These are phyloP conservation scores for Trapa incisa DNA, from an alignment of 345 rosid genomes.

Conservation along the genomic window DNA sequence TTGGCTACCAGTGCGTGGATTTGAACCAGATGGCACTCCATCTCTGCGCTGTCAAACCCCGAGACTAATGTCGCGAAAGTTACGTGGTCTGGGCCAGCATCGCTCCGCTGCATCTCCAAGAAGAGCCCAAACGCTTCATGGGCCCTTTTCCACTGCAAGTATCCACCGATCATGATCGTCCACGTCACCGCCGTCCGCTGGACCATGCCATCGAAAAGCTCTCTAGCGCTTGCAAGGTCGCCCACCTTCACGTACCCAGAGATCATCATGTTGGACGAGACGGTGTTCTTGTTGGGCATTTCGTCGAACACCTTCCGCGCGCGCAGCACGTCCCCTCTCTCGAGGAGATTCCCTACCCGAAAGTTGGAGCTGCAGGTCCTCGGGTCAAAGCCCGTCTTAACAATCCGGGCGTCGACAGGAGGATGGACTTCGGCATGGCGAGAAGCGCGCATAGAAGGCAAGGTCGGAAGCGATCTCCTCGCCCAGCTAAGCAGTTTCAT, in stretches of 20 bases:
- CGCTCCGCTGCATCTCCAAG: constrained; percentile 34
- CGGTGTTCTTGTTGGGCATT: constrained; percentile 59
- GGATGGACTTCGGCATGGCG: constrained; percentile 8
- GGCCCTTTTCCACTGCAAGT: constrained; percentile 27
- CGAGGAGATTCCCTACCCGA: constrained; percentile 19
- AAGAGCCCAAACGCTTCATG: constrained; percentile 50
- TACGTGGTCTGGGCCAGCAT: constrained; percentile 45
- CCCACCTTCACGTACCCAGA: constrained; percentile 50
- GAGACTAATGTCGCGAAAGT: constrained; percentile 62
- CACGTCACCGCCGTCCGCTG: constrained; percentile 57
- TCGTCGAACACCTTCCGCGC: constrained; percentile 70
- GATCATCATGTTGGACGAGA: constrained; percentile 53
- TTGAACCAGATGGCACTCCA: constrained; percentile 28
- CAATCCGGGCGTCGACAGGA: constrained; percentile 46
- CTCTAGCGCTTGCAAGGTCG: constrained; percentile 36
- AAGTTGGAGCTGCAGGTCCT: constrained; percentile 51
- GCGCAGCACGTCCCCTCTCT: constrained; percentile 25
- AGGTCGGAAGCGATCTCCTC: neutral
- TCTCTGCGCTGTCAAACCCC: constrained; percentile 30
- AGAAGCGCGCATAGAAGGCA: neutral
- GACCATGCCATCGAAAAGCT: constrained; percentile 38
- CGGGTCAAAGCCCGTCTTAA: constrained; percentile 72
- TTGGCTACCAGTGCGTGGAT: constrained; percentile 44
- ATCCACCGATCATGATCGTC: constrained; percentile 82
- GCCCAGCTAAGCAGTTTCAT: constrained; percentile 4